Evolutionary conservation across 2,329 filamentous ascomycete genomes (phyloP), one percentile per base, ranked within the genome.

Genomic region (Pleoardoris graminearum): DNA sequence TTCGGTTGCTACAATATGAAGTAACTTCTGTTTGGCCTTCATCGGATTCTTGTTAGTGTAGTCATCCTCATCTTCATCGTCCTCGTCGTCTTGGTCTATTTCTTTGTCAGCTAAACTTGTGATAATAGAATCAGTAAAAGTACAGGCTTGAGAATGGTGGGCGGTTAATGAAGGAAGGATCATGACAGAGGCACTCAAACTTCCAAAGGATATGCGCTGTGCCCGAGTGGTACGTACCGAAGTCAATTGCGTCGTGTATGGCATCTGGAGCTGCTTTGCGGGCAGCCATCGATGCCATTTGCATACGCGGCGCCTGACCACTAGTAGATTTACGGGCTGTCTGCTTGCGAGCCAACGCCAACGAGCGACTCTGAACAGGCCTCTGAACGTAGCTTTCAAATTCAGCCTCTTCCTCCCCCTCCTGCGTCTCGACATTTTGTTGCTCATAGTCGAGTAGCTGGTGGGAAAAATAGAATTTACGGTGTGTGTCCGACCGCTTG

Each of bases 321-420:
- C 19, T 27, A 7, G 21, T 25, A 12, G 32, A 16, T 3, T 32
- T 42, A 27, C 39, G 53, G 14, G 58, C 50, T 37, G 51, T 54
- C 41, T 60, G 55, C 23, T 50, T 57, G 25, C 6, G 25, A 27
- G 25, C 6, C n/a, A 27, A 27, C 25, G 10, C 25, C 10, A 5
- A 27, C 10, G 25, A 10, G 6, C 5, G 6, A 10, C 25, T 27
- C 10, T 5, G 25, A 6, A 27, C 6, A 10, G 6, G 25, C 25
- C 25, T 27, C 10, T 27, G 25, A 11, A 21, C 51, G 30, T 41
- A 49, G 7, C 58, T 48, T 2, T 48, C 49, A 21, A 57, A 67
- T 25, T 69, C 62, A 2, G 66, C 67, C 29, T 71, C 67, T 37
- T 71, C 67, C 49, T 71, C 66, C 4, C 68, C 69, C 35, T 71